phyloP scores from a whole-genome alignment of 2,329 filamentous ascomycete species.

The Ophiostoma novo-ulmi region DNA sequence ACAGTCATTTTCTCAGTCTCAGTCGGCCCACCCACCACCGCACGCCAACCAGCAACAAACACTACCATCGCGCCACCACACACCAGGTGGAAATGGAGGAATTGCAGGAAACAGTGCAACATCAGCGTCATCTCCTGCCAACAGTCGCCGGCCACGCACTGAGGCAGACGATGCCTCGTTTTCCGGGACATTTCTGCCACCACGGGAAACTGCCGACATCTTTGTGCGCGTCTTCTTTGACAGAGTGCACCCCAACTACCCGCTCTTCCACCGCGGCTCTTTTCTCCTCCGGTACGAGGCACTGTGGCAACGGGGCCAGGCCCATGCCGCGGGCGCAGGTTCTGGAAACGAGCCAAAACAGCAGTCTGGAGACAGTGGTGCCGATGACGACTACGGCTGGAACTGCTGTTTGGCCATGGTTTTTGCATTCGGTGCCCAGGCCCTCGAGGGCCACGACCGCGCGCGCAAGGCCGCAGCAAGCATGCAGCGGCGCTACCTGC shows the following conservation, averaged over 20 bases:
- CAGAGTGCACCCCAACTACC: slow-evolving; percentile 27
- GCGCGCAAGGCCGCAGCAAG: slow-evolving; percentile 18
- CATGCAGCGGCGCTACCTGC: slow-evolving; percentile 25
- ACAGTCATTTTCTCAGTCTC: background rate
- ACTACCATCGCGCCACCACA: slow-evolving; percentile 3
- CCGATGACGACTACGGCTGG: slow-evolving; percentile 24
- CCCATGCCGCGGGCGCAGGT: background rate
- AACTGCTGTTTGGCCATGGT: slow-evolving; percentile 28
- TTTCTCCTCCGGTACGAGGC: slow-evolving; percentile 25
- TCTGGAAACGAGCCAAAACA: background rate
- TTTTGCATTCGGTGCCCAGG: slow-evolving; percentile 27
- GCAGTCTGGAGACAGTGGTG: background rate
- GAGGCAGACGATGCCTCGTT: slow-evolving; percentile 23
- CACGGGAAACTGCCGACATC: slow-evolving; percentile 25
- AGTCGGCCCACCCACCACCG: background rate
- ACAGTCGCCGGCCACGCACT: slow-evolving; percentile 20
- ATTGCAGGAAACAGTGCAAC: background rate
- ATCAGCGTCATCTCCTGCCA: slow-evolving; percentile 17
- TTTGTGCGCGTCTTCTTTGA: slow-evolving; percentile 28
- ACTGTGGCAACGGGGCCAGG: slow-evolving; percentile 22
- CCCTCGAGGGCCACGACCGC: slow-evolving; percentile 25
- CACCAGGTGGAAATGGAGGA: background rate
- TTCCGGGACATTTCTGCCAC: slow-evolving; percentile 22
- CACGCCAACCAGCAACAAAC: background rate
- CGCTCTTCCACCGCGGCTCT: slow-evolving; percentile 22